Evolutionary conservation across 225 moss, liverwort and hornwort species (phyloP), one percentile per base, ranked within the genome.

Genomic region (Neckera pumila): DNA sequence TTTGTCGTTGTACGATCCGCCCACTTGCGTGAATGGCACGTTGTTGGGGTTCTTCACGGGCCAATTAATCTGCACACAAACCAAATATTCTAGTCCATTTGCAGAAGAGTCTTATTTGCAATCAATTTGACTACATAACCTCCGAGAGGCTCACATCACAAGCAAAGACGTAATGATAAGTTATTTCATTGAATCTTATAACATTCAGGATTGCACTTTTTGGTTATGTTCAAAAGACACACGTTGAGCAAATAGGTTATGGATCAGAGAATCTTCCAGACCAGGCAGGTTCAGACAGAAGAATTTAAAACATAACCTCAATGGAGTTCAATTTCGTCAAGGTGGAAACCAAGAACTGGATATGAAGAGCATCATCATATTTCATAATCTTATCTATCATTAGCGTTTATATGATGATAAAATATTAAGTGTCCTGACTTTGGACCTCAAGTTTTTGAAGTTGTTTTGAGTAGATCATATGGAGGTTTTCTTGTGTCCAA

Each of bases 1-100:
- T 13, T 90, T 62, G 91, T 56, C 51, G 80, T 86, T 90, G 85
- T 93, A 94, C 2, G 86, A 84, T 18, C 94, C 93, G 26, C 89
- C 86, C 11, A 94, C 80, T 86, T 78, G 93, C 88, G 86, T 87
- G 2, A 89, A 81, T 2, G 89, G 86, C 65, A 82, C 30, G 84
- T 92, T 94, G 81, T 14, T 58, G 45, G 90, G 76, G 58, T 90
- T 22, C 45, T 38, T 80, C 45, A 89, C 86, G 17, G 54, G 23
- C 90, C 87, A 91, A 14, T 12, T 65, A 9, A 91, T 43, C 92
- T 94, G 89, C 90, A 77, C 54, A 45, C 34, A 64, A 15, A 61
- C 49, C 80, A 72, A 58, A 28, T 14, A 34, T 18, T 58, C 31
- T 73, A 23, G 16, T 62, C 18, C 38, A 45, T 66, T 36, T n/a